Conservation (phyloP, 108 stramenopile species). For the Skeletonema tropicum region DNA sequence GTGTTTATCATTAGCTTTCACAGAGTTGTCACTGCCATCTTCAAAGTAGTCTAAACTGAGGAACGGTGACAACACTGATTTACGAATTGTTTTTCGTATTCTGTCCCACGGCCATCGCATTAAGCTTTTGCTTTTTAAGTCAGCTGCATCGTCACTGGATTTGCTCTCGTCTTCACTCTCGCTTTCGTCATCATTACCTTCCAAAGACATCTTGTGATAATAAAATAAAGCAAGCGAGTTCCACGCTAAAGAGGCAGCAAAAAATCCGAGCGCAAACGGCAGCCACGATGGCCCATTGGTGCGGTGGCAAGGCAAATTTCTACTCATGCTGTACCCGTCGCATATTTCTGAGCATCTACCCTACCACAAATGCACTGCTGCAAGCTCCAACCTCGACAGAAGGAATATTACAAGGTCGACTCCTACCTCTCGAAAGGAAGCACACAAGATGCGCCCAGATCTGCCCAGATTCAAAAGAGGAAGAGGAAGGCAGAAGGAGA, state of each 20-base stretch:
- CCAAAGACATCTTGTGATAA: background rate
- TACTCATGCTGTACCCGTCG: background rate
- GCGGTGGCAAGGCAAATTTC: background rate
- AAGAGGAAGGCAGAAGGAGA: too few relatives aligned
- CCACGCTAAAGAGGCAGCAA: background rate
- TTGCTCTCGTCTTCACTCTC: background rate
- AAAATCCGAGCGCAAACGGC: background rate
- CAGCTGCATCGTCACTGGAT: background rate
- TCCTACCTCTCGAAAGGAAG: too few relatives aligned
- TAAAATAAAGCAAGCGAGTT: conserved; percentile 1
- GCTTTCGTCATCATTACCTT: conserved; percentile 27
- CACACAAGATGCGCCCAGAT: too few relatives aligned
- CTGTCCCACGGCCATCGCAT: conserved; percentile 49
- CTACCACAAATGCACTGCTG: too few relatives aligned
- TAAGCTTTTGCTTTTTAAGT: background rate
- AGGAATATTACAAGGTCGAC: too few relatives aligned
- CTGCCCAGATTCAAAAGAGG: too few relatives aligned
- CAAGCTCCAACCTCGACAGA: too few relatives aligned
- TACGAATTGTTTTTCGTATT: conserved; percentile 20
- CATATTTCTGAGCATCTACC: too few relatives aligned
- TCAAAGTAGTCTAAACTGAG: conserved; percentile 9
- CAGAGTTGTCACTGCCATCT: conserved; percentile 2
- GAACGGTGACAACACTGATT: conserved; percentile 22
- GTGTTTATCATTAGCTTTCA: conserved; percentile 26
- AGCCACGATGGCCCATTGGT: background rate